These are phyloP conservation scores for Lactarius indigo DNA, from an alignment of 768 basidiomycete genomes.

Conservation along the genomic window DNA sequence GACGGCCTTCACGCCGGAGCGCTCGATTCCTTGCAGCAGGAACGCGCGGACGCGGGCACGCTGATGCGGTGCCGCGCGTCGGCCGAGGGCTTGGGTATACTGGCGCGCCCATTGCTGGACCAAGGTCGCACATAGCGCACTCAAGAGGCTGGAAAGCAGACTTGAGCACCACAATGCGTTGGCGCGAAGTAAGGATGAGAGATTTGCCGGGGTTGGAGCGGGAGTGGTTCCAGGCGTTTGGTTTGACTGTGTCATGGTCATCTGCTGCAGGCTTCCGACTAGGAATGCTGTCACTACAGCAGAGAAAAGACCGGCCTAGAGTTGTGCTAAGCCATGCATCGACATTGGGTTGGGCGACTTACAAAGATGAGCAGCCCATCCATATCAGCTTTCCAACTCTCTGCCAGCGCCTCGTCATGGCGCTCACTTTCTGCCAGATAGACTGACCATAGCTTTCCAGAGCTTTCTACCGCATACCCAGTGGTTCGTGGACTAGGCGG, in stretches of 20 bases:
- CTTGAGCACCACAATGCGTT: constrained; percentile 19
- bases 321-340: neutral
- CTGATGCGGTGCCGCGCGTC: constrained; percentile 9
- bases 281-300: constrained; percentile 27
- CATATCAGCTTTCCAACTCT: constrained; percentile 22
- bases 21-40: constrained; percentile 14
- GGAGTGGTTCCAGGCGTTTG: neutral
- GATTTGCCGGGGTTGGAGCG: neutral
- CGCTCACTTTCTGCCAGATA: constrained; percentile 11
- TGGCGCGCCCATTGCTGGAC: constrained; percentile 18
- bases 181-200: constrained; percentile 2
- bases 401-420: constrained; percentile 12
- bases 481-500: neutral
- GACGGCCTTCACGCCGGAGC: constrained; percentile 7
- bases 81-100: constrained; percentile 14
- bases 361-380: constrained; percentile 21
- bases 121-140: constrained; percentile 16
- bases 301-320: constrained; percentile 28
- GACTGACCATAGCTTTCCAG: constrained; percentile 17
- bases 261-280: constrained; percentile 21
- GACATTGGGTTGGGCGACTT: neutral
- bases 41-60: constrained; percentile 16
- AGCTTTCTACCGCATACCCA: constrained; percentile 2
- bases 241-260: constrained; percentile 17
- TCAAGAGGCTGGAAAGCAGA: constrained; percentile 11